Conservation (phyloP, 768 basidiomycete species). For the Flagelloscypha sp. region DNA sequence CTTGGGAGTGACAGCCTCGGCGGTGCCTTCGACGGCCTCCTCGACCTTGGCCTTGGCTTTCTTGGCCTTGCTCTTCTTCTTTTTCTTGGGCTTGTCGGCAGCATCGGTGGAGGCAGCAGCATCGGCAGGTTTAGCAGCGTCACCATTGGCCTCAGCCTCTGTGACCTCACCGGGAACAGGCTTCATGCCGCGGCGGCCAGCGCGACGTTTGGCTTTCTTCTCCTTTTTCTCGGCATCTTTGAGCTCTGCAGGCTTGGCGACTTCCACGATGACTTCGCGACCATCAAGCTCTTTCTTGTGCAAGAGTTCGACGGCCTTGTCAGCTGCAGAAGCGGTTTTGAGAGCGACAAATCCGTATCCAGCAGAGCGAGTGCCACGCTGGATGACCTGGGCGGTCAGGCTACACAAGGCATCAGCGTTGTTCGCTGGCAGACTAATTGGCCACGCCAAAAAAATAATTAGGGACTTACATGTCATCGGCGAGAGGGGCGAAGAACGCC, state of each 20-base stretch:
- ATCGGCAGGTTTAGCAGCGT: conserved; percentile 48
- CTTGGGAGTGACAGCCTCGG: conserved; percentile 28
- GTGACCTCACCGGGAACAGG: conserved; percentile 84
- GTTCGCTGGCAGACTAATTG: conserved; percentile 32
- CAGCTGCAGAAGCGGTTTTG: conserved; percentile 70
- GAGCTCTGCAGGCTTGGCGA: conserved; percentile 85
- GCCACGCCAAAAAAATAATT: no score
- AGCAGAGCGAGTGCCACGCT: conserved; percentile 77
- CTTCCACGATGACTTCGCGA: conserved; percentile 82
- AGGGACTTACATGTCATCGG: conserved; percentile 75
- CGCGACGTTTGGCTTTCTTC: conserved; percentile 70
- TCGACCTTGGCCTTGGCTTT: conserved; percentile 30
- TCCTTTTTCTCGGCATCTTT: conserved; percentile 80
- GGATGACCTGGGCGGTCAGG: conserved; percentile 77
- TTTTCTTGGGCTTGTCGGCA: conserved; percentile 65
- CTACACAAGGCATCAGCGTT: conserved; percentile 30
- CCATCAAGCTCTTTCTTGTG: conserved; percentile 86
- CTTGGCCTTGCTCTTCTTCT: conserved; percentile 68
- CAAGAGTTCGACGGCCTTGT: conserved; percentile 79
- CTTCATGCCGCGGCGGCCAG: conserved; percentile 80
- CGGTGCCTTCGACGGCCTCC: conserved; percentile 27
- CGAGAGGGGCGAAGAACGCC: conserved; percentile 86
- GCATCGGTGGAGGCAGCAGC: conserved; percentile 43
- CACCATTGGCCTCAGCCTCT: conserved; percentile 83
- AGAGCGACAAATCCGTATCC: conserved; percentile 93